These are phyloP conservation scores for Escovopsis sp. DNA, from an alignment of 2,329 filamentous ascomycete genomes.

Conservation along the genomic window DNA sequence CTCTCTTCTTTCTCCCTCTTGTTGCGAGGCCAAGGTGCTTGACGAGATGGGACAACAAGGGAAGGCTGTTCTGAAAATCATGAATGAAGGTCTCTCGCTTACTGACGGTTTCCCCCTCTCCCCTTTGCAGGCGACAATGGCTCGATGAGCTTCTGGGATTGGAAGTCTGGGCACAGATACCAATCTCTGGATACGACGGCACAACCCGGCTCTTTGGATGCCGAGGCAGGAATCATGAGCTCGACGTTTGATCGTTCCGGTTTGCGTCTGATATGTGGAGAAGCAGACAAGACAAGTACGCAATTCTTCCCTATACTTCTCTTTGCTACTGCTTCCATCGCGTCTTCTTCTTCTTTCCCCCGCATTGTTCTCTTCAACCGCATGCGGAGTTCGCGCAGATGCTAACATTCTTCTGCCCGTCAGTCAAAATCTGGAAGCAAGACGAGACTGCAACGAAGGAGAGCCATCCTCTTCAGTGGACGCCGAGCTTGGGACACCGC, in stretches of 20 bases:
- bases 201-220: constrained; percentile 85
- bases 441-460: constrained; percentile 85
- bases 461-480: constrained; percentile 85
- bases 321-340: not conserved
- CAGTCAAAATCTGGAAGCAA: constrained; percentile 89
- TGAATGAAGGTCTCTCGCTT: not conserved
- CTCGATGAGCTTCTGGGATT: constrained; percentile 96
- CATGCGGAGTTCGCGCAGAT: not conserved
- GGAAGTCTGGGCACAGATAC: constrained; percentile 90
- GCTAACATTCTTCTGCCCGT: not conserved
- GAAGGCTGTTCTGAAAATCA: not conserved
- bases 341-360: not conserved
- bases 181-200: constrained; percentile 82
- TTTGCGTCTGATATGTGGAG: constrained; percentile 77
- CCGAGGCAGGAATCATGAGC: constrained; percentile 88
- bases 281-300: constrained; percentile 85
- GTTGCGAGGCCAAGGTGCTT: too few relatives aligned
- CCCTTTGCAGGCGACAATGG: constrained; percentile 57
- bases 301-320: constrained; percentile 3
- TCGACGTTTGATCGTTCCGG: constrained; percentile 86
- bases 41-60: too few relatives aligned
- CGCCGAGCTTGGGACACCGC: constrained; percentile 59
- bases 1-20: not conserved
- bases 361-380: not conserved
- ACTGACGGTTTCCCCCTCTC: not conserved